Conservation (phyloP, 208 protist species). For the Blechomonas ayalai region DNA sequence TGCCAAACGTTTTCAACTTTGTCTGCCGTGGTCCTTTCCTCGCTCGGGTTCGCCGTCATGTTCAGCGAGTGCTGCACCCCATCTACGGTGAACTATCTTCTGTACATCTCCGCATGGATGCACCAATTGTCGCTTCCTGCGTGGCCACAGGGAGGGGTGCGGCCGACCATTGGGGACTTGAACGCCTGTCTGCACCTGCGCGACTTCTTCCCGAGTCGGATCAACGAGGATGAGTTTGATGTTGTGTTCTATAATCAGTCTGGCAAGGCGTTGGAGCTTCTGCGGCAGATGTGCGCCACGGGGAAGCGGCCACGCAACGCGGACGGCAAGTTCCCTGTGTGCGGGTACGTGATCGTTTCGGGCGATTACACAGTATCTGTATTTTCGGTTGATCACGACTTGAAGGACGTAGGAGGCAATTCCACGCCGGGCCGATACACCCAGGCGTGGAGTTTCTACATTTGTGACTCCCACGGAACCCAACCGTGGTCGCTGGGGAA, state of each 20-base stretch:
- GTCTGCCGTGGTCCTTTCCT: constrained; percentile 66
- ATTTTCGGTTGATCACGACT: constrained; percentile 62
- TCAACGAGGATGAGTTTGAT: constrained; percentile 66
- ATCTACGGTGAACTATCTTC: constrained; percentile 80
- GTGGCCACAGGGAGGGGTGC: constrained; percentile 53
- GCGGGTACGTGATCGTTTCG: constrained; percentile 85
- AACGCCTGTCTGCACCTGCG: constrained; percentile 65
- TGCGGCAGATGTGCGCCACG: constrained; percentile 41
- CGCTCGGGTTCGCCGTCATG: constrained; percentile 56
- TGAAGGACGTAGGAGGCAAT: constrained; percentile 5
- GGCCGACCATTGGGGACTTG: constrained; percentile 78
- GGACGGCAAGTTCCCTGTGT: constrained; percentile 21
- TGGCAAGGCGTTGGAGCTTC: constrained; percentile 28
- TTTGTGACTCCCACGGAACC: constrained; percentile 84
- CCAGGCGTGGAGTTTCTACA: constrained; percentile 73
- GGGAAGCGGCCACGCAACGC: constrained; percentile 6
- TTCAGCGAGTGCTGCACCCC: constrained; percentile 46
- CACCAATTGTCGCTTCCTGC: constrained; percentile 68
- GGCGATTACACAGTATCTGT: constrained; percentile 86
- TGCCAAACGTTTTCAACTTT: constrained; percentile 85
- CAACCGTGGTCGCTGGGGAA: constrained; percentile 80
- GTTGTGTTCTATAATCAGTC: constrained; percentile 81
- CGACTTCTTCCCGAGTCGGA: constrained; percentile 63
- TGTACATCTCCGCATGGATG: constrained; percentile 86
- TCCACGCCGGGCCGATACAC: constrained; percentile 21